A percentile compares a stretch with the other conserved stretches of the same genome.
phyloP scores from a whole-genome alignment of 768 basidiomycete species.

The Tylopilus balloui region DNA sequence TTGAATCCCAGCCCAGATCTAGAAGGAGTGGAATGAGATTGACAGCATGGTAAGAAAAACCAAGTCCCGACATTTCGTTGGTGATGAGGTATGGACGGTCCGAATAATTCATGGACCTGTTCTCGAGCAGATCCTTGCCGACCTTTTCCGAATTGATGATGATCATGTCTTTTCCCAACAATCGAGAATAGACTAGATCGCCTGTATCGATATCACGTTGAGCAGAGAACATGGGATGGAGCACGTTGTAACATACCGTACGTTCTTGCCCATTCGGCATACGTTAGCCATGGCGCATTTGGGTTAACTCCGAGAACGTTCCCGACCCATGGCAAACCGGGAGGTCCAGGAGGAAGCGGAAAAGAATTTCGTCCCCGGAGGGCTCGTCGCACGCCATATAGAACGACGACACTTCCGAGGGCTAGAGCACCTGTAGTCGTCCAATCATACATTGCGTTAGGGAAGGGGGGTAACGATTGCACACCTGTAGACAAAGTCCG shows the following conservation, averaged over 20 bases:
- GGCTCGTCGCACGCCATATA: not conserved
- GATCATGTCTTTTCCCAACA: conserved; percentile 41
- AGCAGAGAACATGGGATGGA: conserved; percentile 11
- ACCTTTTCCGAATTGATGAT: conserved; percentile 27
- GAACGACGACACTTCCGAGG: not conserved
- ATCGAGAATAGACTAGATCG: conserved; percentile 19
- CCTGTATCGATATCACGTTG: conserved; percentile 29
- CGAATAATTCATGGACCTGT: conserved; percentile 42
- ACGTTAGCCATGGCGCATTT: conserved; percentile 8
- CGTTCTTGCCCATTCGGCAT: conserved; percentile 6
- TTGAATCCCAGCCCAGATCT: not conserved
- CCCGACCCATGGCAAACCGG: conserved; percentile 5
- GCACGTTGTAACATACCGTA: not conserved
- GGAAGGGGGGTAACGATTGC: too few relatives aligned
- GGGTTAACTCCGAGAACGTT: conserved; percentile 1
- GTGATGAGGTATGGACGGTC: conserved; percentile 39
- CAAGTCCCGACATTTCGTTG: conserved; percentile 5
- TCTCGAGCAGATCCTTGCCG: conserved; percentile 27
- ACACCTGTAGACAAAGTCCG: too few relatives aligned
- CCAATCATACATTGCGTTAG: not conserved
- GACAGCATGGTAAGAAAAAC: not conserved
- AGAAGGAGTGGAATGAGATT: conserved; percentile 5
- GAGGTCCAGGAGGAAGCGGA: conserved; percentile 10
- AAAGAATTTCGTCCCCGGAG: not conserved
- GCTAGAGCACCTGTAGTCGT: not conserved